A percentile compares a stretch with the other conserved stretches of the same genome.
Conservation (phyloP, 495 filamentous ascomycete species). For the Choiromyces venosus region DNA sequence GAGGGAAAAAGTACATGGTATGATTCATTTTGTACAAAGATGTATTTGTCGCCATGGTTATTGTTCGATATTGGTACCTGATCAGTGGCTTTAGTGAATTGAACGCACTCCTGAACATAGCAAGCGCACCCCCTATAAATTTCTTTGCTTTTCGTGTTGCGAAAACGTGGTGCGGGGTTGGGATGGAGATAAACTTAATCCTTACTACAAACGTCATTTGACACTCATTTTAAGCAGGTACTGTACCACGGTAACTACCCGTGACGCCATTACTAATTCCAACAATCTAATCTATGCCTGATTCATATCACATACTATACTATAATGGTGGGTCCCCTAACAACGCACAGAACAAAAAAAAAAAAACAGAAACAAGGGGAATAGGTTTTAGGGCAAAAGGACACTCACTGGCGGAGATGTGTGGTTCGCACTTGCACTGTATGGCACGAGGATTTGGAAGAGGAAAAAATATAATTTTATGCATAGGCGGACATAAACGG, state of each 20-base stretch:
- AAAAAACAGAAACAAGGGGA: too few species aligned
- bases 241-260: background rate
- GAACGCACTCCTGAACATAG: background rate
- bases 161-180: background rate
- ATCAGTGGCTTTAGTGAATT: constrained; percentile 1
- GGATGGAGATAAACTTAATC: background rate
- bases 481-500: background rate
- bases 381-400: too few species aligned
- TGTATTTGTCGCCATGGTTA: constrained; percentile 68
- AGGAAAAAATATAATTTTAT: background rate
- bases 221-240: background rate
- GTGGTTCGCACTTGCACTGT: too few species aligned
- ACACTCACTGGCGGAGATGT: too few species aligned
- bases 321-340: too few species aligned
- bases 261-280: background rate
- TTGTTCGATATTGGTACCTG: constrained; percentile 14
- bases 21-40: constrained; percentile 84
- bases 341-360: too few species aligned
- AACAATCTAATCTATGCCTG: background rate
- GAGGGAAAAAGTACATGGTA: constrained; percentile 56
- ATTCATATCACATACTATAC: background rate
- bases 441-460: background rate
- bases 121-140: background rate
- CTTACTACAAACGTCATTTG: background rate
- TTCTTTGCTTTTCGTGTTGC: background rate